Percentiles rank a stretch among this genome's conserved stretches.
Evolutionary conservation across 2,329 filamentous ascomycete genomes (phyloP).

Genomic region (Dactylellina drechsleri): DNA sequence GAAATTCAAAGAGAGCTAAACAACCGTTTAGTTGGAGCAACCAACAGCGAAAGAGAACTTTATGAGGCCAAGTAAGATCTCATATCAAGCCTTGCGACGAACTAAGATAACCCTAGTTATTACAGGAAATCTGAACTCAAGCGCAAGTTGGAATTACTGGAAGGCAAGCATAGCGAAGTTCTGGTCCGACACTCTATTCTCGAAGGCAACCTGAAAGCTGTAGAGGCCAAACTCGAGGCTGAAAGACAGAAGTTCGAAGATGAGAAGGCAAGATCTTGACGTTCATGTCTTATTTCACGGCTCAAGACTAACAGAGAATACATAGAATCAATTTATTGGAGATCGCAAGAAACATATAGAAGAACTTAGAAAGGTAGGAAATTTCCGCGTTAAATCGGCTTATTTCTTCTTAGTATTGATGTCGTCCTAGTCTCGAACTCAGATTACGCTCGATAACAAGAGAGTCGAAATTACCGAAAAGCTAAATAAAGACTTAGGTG

Average conservation of each 20-base stretch:
- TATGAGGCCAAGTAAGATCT: slow-evolving; percentile 20
- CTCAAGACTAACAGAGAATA: not conserved
- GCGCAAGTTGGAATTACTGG: slow-evolving; percentile 5
- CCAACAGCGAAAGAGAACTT: slow-evolving; percentile 23
- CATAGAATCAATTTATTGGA: not conserved
- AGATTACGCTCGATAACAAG: too few relatives aligned
- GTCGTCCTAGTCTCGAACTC: too few relatives aligned
- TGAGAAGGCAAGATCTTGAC: slow-evolving; percentile 22
- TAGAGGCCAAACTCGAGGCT: slow-evolving; percentile 21
- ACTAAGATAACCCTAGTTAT: not conserved
- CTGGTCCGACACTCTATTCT: slow-evolving; percentile 28
- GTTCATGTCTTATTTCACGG: not conserved
- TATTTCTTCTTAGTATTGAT: too few relatives aligned
- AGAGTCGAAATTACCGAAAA: too few relatives aligned
- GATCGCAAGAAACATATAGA: too few relatives aligned
- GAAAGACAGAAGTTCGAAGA: slow-evolving; percentile 24
- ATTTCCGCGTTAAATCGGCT: too few relatives aligned
- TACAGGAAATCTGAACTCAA: slow-evolving; percentile 28
- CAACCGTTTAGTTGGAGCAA: slow-evolving; percentile 22
- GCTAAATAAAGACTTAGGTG: not conserved
- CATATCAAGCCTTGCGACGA: not conserved
- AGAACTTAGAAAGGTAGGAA: too few relatives aligned
- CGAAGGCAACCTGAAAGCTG: slow-evolving; percentile 9
- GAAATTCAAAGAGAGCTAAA: slow-evolving; percentile 35
- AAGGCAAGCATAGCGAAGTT: slow-evolving; percentile 17